A percentile compares a stretch with the other conserved stretches of the same genome.
Evolutionary conservation across 176 grass and related monocot genomes (phyloP).

Genomic region (Phragmites australis): DNA sequence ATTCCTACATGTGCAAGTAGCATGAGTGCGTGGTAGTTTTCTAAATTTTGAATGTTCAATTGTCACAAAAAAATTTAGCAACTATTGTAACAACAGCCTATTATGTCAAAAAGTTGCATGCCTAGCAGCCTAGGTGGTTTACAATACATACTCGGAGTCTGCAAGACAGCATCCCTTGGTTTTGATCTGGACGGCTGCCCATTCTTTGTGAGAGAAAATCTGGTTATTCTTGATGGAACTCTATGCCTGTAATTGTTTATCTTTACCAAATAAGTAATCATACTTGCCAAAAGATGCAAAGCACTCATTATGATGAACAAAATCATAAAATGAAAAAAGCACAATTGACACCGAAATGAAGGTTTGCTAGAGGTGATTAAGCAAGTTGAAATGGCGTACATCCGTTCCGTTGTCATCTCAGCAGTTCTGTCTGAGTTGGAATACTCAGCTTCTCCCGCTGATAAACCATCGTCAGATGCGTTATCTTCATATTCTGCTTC

Average conservation of each 20-base stretch:
- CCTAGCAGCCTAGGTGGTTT: conserved; percentile 27
- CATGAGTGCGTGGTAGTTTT: too few species aligned
- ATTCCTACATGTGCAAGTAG: too few species aligned
- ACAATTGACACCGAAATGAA: conserved; percentile 4
- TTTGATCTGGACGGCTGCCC: conserved; percentile 55
- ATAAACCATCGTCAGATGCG: conserved; percentile 61
- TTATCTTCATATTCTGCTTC: conserved; percentile 71
- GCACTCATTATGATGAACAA: not conserved
- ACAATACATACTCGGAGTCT: conserved; percentile 57
- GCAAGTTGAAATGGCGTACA: conserved; percentile 38
- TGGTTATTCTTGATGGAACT: conserved; percentile 46
- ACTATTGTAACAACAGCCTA: not conserved
- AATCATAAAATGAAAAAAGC: not conserved
- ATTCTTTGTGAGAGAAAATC: conserved; percentile 58
- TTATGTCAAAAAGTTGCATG: conserved; percentile 40
- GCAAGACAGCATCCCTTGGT: conserved; percentile 55
- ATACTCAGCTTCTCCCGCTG: conserved; percentile 57
- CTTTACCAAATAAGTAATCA: conserved; percentile 12
- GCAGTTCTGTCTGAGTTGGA: conserved; percentile 31
- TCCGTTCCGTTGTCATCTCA: conserved; percentile 31
- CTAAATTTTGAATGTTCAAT: too few species aligned
- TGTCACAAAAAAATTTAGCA: not conserved
- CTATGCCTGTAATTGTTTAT: conserved; percentile 51
- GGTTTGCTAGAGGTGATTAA: not conserved
- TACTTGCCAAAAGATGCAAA: conserved; percentile 13